Evolutionary conservation across 1,139 yeast genomes (phyloP), one percentile per base, ranked within the genome.

Genomic region (Geotrichum europaeum): DNA sequence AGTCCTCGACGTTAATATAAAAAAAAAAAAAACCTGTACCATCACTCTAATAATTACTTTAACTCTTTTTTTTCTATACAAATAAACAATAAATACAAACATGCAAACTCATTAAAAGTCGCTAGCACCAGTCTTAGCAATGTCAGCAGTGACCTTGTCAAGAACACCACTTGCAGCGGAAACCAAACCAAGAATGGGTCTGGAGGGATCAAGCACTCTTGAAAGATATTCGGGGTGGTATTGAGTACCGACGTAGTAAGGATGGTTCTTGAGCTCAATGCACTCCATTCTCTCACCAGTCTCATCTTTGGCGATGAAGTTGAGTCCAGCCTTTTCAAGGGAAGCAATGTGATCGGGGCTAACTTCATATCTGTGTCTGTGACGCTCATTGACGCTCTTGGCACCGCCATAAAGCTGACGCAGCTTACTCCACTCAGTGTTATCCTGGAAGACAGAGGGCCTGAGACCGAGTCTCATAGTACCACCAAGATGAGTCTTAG

Each of bases 401-500:
- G 82, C 81, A 63, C 84, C 84, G 61, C 96, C 96, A 74, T 95
- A 94, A 62, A 95, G 81, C 76, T 84, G 82, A 75, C 90, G 85
- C 70, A 94, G 83, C 65, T 79, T 82, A 60, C 94, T 84, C 84
- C 85, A 81, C 68, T 87, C 86, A 53, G 89, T 76, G 66, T 80
- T 85, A 15, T 78, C 78, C 70, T 85, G 87, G 81, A 95, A 95
- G 68, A 82, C 83, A 55, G 98, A 90, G 67, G 92, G 84, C 76
- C 97, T 90, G 66, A 90, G 81, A 70, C 99, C 99, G 69, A 95
- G 83, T 80, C 99, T 86, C 99, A 95, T 95, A 61, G 98, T 94
- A 69, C 99, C 99, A 66, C 99, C 99, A 79, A 95, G 83, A 73
- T 90, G 91, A 67, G 89, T 85, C 79, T 91, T 95, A 76, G 91